Evolutionary conservation across 2,329 filamentous ascomycete species (phyloP).

Genomic region (Fusarium circinatum): DNA sequence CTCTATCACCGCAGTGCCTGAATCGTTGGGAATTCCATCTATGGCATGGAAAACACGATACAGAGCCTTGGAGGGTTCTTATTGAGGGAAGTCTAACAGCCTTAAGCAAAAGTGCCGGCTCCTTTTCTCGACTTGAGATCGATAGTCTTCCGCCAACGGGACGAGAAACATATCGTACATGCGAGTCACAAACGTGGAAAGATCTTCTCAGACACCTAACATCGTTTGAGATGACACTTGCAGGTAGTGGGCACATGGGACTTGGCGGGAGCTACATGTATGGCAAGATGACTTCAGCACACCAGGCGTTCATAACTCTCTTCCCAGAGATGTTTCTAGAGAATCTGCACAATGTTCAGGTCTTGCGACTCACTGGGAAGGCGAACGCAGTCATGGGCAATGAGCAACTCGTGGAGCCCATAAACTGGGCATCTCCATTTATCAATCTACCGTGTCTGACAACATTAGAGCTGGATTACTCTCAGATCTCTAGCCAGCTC

Average conservation of each 20-base stretch:
- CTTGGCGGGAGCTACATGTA: neutral
- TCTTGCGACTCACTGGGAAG: neutral
- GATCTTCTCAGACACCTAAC: neutral
- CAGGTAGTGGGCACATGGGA: neutral
- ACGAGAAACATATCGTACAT: neutral
- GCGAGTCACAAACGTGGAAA: neutral
- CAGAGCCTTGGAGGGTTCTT: conserved; percentile 1
- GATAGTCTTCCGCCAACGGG: neutral
- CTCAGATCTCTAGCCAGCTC: neutral
- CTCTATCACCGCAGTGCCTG: neutral
- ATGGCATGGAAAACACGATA: neutral
- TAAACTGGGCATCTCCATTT: neutral
- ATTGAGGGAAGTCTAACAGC: neutral
- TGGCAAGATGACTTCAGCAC: neutral
- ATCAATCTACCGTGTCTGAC: neutral
- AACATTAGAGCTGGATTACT: conserved; percentile 1
- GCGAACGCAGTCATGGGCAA: neutral
- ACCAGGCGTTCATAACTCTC: neutral
- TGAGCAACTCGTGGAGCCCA: neutral
- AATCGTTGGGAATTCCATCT: neutral
- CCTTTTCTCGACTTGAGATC: neutral
- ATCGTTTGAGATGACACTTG: neutral
- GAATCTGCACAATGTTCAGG: neutral
- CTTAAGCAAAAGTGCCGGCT: neutral
- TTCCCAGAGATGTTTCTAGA: neutral